These are phyloP conservation scores for Didymella lethalis DNA, from an alignment of 2,329 filamentous ascomycete genomes.

Conservation along the genomic window DNA sequence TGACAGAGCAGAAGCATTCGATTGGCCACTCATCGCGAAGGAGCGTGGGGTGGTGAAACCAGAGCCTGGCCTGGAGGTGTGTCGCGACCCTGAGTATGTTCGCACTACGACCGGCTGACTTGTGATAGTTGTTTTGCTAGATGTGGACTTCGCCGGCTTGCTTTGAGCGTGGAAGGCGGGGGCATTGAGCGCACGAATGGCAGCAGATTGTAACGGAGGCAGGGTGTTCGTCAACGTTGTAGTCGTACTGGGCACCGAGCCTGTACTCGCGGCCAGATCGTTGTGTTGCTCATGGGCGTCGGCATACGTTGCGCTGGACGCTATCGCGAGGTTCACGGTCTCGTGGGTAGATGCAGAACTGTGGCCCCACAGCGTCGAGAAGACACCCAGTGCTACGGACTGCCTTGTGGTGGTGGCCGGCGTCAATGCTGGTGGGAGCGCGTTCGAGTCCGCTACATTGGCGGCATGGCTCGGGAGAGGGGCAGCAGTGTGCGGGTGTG, in stretches of 20 bases:
- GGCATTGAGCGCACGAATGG: constrained; percentile 50
- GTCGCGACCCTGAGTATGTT: constrained; percentile 50
- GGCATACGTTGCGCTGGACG: constrained; percentile 27
- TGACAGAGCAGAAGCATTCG: constrained; percentile 40
- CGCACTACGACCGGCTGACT: constrained; percentile 56
- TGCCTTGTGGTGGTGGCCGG: constrained; percentile 48
- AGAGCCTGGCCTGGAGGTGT: constrained; percentile 46
- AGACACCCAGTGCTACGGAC: constrained; percentile 43
- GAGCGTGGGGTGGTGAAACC: constrained; percentile 45
- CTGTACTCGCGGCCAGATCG: constrained; percentile 44
- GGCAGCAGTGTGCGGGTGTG: constrained; percentile 28
- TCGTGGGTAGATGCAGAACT: constrained; percentile 31
- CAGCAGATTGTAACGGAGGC: constrained; percentile 48
- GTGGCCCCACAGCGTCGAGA: constrained; percentile 44
- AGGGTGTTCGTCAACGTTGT: constrained; percentile 49
- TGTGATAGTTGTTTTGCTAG: constrained; percentile 50
- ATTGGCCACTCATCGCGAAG: constrained; percentile 41
- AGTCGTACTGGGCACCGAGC: constrained; percentile 47
- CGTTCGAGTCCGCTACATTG: constrained; percentile 30
- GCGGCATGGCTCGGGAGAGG: constrained; percentile 32
- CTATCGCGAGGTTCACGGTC: constrained; percentile 15
- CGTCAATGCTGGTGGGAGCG: constrained; percentile 45
- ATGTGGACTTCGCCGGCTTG: constrained; percentile 49
- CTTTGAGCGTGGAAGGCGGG: constrained; percentile 46
- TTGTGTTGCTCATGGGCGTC: constrained; percentile 39